phyloP scores from a whole-genome alignment of 768 basidiomycete species.

The Boletus subcaerulescens region DNA sequence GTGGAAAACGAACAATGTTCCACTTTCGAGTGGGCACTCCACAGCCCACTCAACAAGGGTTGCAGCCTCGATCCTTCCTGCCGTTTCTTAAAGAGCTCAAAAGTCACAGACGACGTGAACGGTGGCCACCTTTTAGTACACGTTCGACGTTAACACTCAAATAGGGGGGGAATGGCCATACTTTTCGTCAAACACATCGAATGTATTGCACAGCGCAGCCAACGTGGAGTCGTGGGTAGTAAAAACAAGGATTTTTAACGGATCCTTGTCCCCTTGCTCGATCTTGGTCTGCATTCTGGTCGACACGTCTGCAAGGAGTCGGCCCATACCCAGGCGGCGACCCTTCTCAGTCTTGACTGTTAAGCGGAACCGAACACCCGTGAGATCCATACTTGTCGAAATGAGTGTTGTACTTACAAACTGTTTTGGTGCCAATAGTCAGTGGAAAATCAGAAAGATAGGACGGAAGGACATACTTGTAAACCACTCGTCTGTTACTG shows the following conservation, averaged over 20 bases:
- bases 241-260: slow-evolving; percentile 64
- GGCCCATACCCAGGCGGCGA: slow-evolving; percentile 73
- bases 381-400: neutral
- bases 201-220: slow-evolving; percentile 58
- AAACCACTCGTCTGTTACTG: slow-evolving; percentile 79
- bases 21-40: slow-evolving; percentile 25
- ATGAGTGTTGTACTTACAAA: slow-evolving; percentile 18
- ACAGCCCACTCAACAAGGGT: slow-evolving; percentile 40
- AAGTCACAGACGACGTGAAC: slow-evolving; percentile 70
- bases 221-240: slow-evolving; percentile 72
- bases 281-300: slow-evolving; percentile 60
- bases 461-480: slow-evolving; percentile 39
- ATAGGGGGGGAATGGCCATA: slow-evolving; percentile 29
- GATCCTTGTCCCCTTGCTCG: slow-evolving; percentile 41
- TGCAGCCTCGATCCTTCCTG: slow-evolving; percentile 32
- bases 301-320: slow-evolving; percentile 62
- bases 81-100: slow-evolving; percentile 62
- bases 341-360: slow-evolving; percentile 74
- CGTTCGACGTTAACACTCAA: neutral
- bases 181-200: slow-evolving; percentile 74
- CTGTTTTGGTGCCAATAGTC: slow-evolving; percentile 11
- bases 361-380: neutral
- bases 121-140: slow-evolving; percentile 58
- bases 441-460: neutral
- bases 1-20: slow-evolving; percentile 42